Base-by-base conservation (phyloP, 176 grass and related monocot species). In the Juncus inflexus region DNA sequence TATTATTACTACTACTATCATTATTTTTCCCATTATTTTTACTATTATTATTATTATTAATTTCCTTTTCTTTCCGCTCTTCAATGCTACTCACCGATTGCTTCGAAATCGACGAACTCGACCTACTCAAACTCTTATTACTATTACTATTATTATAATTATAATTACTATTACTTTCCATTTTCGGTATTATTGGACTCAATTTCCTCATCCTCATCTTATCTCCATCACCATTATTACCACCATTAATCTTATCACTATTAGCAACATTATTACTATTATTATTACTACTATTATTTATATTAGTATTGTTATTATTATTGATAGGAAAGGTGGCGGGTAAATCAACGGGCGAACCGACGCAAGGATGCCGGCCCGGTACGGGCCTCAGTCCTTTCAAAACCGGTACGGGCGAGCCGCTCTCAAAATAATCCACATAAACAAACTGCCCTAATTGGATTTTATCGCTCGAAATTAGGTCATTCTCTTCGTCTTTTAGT, bases 391-490 rank as follows among this genome's bases (percentile, higher is more conserved):
- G 80, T 40, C 90, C 86, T 79, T 65, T 69, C 5, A 86, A 80
- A 51, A 95, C 74, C 65, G 90, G 90, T 1, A 95, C 90, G 3
- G 90, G 90, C 15, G 83, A 87, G 64, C 80, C 80, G 7, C 78
- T 75, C 58, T 87, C 80, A 3, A 95, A 75, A 57, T 81, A 78
- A 51, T 90, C 90, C 3, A 85, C 84, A 84, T 87, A 79, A 75
- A 90, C 80, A 74, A 90, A 95, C 67, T 95, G 90, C 5, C 90
- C 90, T 37, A 95, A 65, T 71, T 95, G 90, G 41, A 95, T 90
- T 81, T 95, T 95, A 70, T 95, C 86, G 6, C 86, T 95, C 50
- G 81, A 76, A 72, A 95, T 90, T 45, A 95, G 86, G 64, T 90
- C 90, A 60, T 90, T 82, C 50, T 95, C 86, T 3, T 95, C 90